Evolutionary conservation across 306 rosid species (phyloP), one percentile per base, ranked within the genome.

Genomic region (Calophaca sinica): DNA sequence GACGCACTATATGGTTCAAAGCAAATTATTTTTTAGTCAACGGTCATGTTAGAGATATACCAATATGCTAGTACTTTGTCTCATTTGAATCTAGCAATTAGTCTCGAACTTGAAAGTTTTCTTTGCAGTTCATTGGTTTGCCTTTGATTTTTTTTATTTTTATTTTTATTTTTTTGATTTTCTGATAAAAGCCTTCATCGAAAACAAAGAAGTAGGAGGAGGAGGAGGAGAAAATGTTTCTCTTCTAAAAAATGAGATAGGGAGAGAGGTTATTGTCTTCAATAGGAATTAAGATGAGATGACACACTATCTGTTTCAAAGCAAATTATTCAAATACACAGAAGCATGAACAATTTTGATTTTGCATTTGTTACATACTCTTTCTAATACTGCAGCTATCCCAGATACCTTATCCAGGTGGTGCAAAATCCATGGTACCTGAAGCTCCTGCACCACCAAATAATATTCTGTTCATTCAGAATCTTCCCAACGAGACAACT

Each of bases 361-460:
- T 53, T 20, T 78, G 48, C 74, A 14, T 65, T 66, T 70, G 39
- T 80, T 73, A 38, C 74, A 3, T 62, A 20, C 75, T 32, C 32
- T 68, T 31, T 72, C 72, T 82, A 65, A 84, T 77, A 77, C 46
- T 82, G 79, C 83, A 76, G 86, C 82, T 81, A 36, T 88, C 86
- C 36, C 93, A 96, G 87, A 76, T 92, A 65, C 84, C 97, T 11
- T 92, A 96, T 83, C 89, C 96, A 4, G 99, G 97, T n/a, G 96
- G 96, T 64, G 85, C 86, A 45, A 92, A 90, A 84, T 72, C 92
- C 61, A 78, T 85, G 86, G 84, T 89, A 39, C 96, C 99, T 0
- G 99, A 96, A 85, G 99, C 91, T 54, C 99, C 98, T 53, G 98
- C 99, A n/a, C 98, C 99, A 0, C 97, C 96, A 52, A 96, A 96